Conservation (phyloP, 306 rosid species). For the Prunus mume region DNA sequence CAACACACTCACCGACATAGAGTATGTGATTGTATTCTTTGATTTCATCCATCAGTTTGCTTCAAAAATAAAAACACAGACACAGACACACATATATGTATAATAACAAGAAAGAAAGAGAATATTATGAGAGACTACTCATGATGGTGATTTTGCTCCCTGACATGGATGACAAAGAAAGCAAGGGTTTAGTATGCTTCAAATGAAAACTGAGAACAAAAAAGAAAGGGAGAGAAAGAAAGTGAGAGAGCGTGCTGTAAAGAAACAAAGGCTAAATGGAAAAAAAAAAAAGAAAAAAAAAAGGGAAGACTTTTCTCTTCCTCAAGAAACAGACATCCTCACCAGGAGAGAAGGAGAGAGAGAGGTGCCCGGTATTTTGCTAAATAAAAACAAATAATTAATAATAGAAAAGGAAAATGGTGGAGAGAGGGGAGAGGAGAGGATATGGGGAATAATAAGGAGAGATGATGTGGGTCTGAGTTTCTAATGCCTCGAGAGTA, state of each 20-base stretch:
- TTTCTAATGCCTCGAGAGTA: constrained; percentile 54
- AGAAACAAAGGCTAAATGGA: constrained; percentile 23
- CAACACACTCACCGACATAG: neutral
- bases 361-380: constrained; percentile 16
- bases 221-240: constrained; percentile 6
- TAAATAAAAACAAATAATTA: neutral
- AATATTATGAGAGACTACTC: neutral
- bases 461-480: constrained; percentile 34
- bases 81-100: neutral
- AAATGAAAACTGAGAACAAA: neutral
- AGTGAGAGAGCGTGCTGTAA: constrained; percentile 13
- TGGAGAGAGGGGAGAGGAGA: constrained; percentile 5
- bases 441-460: constrained; percentile 20
- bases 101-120: neutral
- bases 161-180: neutral
- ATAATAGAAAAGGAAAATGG: neutral
- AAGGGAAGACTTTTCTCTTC: constrained; percentile 31
- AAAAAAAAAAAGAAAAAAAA: constrained; percentile 19
- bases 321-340: constrained; percentile 55
- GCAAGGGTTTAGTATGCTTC: neutral
- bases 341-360: constrained; percentile 14
- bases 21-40: constrained; percentile 2
- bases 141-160: neutral
- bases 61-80: neutral
- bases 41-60: constrained; percentile 5